Conservation (phyloP, 192 early-diverging fungal species). For the Diversispora epigaea region DNA sequence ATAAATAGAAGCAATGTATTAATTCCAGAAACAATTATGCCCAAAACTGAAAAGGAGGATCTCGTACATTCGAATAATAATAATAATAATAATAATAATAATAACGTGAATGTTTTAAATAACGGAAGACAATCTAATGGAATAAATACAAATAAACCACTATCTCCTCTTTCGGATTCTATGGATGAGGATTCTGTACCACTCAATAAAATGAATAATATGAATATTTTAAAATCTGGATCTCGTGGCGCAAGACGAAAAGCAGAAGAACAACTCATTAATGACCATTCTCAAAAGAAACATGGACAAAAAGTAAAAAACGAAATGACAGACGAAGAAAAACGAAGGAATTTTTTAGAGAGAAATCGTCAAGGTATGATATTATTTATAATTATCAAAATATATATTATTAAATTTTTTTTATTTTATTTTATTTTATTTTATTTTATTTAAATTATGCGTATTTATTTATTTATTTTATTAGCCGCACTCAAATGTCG, state of each 20-base stretch:
- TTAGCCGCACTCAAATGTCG: constrained; percentile 87
- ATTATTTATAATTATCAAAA: not conserved
- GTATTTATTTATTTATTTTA: not conserved
- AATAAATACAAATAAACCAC: constrained; percentile 1
- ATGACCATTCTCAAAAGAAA: constrained; percentile 35
- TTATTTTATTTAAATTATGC: constrained; percentile 7
- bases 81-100: not conserved
- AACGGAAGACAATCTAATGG: constrained; percentile 12
- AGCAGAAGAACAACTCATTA: constrained; percentile 33
- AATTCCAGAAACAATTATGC: constrained; percentile 16
- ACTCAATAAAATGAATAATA: not conserved
- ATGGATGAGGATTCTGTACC: constrained; percentile 27
- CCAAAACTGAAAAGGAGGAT: constrained; percentile 29
- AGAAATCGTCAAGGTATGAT: constrained; percentile 77
- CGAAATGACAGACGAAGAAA: constrained; percentile 63
- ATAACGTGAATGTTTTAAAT: not conserved
- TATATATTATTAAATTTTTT: not conserved
- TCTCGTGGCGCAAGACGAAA: constrained; percentile 35
- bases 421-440: constrained; percentile 1
- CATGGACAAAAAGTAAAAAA: constrained; percentile 34
- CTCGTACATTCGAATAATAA: not conserved
- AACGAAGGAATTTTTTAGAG: constrained; percentile 81
- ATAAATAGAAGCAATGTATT: not conserved
- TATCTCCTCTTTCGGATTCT: not conserved
- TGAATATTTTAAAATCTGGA: constrained; percentile 18